Evolutionary conservation across 2,329 filamentous ascomycete genomes (phyloP).

Genomic region (Sclerotinia trifoliorum): DNA sequence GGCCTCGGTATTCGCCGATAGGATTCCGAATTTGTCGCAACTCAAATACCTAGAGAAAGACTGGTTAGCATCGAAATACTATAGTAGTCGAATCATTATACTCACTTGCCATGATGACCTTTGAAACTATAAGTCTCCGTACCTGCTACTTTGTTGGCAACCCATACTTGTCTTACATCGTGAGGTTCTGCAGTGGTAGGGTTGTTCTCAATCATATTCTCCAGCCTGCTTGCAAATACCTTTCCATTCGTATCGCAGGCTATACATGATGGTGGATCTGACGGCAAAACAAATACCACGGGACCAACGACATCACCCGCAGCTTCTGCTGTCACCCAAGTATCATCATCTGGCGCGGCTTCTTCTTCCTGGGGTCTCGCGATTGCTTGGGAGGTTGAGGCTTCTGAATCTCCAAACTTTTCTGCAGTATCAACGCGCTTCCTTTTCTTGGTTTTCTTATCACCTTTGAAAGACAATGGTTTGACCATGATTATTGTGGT

Average conservation of each 20-base stretch:
- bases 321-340: slow-evolving; percentile 83
- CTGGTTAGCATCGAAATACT: slow-evolving; percentile 5
- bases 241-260: slow-evolving; percentile 84
- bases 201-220: slow-evolving; percentile 85
- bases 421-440: slow-evolving; percentile 62
- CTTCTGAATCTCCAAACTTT: slow-evolving; percentile 40
- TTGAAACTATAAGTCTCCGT: slow-evolving; percentile 84
- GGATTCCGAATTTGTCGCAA: slow-evolving; percentile 78
- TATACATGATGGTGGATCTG: slow-evolving; percentile 69
- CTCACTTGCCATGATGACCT: slow-evolving; percentile 79
- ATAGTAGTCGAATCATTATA: slow-evolving; percentile 22
- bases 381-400: slow-evolving; percentile 32
- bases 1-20: slow-evolving; percentile 76
- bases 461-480: slow-evolving; percentile 91
- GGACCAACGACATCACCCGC: slow-evolving; percentile 76
- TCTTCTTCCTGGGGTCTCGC: slow-evolving; percentile 29
- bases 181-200: slow-evolving; percentile 87
- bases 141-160: slow-evolving; percentile 79
- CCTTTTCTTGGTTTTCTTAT: slow-evolving; percentile 91
- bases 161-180: slow-evolving; percentile 94
- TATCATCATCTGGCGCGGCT: slow-evolving; percentile 62
- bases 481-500: slow-evolving; percentile 67
- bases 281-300: slow-evolving; percentile 77
- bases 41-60: slow-evolving; percentile 65
- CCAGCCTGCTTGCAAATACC: slow-evolving; percentile 76